Conservation (phyloP, 768 basidiomycete species). For the Leccinum aurantiacum region DNA sequence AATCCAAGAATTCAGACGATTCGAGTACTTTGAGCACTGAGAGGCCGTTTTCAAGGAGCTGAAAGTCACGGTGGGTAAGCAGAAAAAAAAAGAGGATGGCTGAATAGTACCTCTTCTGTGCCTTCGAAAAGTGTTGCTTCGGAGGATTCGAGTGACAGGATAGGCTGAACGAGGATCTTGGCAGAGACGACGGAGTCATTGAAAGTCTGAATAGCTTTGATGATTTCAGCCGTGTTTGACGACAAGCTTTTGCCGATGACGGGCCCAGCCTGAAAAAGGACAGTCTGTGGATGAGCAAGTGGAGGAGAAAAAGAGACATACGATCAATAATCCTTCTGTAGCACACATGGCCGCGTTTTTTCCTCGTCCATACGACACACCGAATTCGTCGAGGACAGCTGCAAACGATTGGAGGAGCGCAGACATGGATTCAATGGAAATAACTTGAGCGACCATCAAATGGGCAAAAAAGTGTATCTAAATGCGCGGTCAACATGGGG, state of each 20-base stretch:
- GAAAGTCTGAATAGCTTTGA: constrained; percentile 69
- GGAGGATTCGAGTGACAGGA: constrained; percentile 48
- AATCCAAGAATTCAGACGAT: constrained; percentile 56
- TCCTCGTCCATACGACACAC: constrained; percentile 81
- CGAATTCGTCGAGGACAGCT: constrained; percentile 85
- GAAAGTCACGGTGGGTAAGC: not conserved
- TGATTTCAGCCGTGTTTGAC: constrained; percentile 63
- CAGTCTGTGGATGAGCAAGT: not conserved
- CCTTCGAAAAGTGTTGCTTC: constrained; percentile 44
- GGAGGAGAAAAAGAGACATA: constrained; percentile 28
- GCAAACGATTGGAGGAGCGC: constrained; percentile 81
- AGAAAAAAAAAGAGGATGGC: not conserved
- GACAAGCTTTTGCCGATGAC: constrained; percentile 60
- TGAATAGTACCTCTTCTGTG: constrained; percentile 56
- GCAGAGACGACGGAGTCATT: constrained; percentile 57
- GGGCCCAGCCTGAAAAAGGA: constrained; percentile 56
- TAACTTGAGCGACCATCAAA: constrained; percentile 69
- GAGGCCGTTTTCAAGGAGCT: constrained; percentile 80
- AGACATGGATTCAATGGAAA: constrained; percentile 77
- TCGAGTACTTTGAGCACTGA: constrained; percentile 62
- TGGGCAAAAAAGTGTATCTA: constrained; percentile 95
- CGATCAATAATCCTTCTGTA: constrained; percentile 77
- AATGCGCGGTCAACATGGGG: constrained; percentile 8
- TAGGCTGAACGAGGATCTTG: constrained; percentile 68
- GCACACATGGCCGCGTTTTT: constrained; percentile 80